Evolutionary conservation across 139 green algal species (phyloP), one percentile per base, ranked within the genome.

Genomic region (Coelastrella sp.): DNA sequence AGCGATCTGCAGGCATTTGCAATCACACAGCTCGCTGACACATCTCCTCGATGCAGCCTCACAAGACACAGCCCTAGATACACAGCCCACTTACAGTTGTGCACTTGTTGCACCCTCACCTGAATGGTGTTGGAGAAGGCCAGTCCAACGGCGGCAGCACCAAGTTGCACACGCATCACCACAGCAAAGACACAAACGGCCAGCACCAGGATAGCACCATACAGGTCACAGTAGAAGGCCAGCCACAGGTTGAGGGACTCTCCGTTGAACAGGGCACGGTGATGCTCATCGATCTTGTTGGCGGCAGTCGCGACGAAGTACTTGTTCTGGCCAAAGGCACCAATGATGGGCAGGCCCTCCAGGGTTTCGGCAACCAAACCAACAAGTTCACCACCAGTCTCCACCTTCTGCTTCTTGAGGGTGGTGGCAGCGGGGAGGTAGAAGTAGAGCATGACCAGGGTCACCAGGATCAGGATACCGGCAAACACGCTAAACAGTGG

Each of bases 381-480:
- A 56, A 96, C 92, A 60, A 95, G 91, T 77, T 88, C 78, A 71
- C 92, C 93, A 68, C 85, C 90, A 23, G 90, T 92, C 83, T 82
- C 85, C 22, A 85, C 77, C 83, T 92, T 92, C 61, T 92, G 89
- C 90, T 95, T 93, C 94, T 96, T 96, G 56, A 96, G 89, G 32
- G 89, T 89, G 66, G 93, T 95, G 91, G 94, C 92, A 61, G 94
- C 93, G 54, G 94, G 94, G 66, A 96, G 91, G 92, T 96, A 96
- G 85, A 95, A 74, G 73, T 56, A 64, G 10, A 95, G 90, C 92
- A 94, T 94, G 85, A 95, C 23, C 68, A 89, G 59, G 73, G 92
- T 94, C 10, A 94, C 77, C 4, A 94, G 3, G 88, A 95, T 91
- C 4, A 96, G 91, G 22, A 32, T 79, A 23, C 86, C 94, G 11